These are phyloP conservation scores for Tuber melanosporum DNA, from an alignment of 495 filamentous ascomycete species.

Conservation along the genomic window DNA sequence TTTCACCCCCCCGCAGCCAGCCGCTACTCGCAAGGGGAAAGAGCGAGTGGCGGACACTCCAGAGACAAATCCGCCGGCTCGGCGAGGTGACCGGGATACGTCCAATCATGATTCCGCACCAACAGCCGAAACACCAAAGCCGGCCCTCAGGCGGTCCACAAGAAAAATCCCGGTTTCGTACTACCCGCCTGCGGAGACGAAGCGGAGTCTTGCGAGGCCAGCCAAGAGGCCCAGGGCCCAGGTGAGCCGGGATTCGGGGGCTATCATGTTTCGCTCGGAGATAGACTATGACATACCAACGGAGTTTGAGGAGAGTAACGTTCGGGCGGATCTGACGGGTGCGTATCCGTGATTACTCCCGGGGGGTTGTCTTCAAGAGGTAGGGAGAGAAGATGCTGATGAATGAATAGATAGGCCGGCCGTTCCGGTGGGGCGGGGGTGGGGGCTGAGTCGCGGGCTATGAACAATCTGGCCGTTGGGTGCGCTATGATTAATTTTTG, in stretches of 20 bases:
- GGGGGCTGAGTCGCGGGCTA: background rate
- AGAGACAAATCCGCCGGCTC: background rate
- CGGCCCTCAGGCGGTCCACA: background rate
- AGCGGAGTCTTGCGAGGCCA: background rate
- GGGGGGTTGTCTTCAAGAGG: background rate
- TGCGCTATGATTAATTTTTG: background rate
- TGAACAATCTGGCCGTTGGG: background rate
- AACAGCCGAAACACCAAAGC: background rate
- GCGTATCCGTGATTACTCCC: background rate
- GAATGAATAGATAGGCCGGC: background rate
- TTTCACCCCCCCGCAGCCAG: background rate
- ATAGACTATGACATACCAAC: background rate
- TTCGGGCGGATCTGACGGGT: background rate
- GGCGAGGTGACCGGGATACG: background rate
- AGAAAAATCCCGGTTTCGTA: background rate
- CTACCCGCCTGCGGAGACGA: background rate
- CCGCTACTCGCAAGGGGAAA: background rate
- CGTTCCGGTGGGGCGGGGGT: background rate
- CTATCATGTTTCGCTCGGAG: background rate
- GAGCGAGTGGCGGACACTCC: background rate
- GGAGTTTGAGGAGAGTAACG: background rate
- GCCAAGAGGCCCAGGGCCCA: background rate
- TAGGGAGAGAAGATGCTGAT: background rate
- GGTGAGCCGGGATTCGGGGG: background rate
- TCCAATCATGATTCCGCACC: background rate